phyloP scores from a whole-genome alignment of 352 stramenopile species.

The Phytophthora kernoviae region DNA sequence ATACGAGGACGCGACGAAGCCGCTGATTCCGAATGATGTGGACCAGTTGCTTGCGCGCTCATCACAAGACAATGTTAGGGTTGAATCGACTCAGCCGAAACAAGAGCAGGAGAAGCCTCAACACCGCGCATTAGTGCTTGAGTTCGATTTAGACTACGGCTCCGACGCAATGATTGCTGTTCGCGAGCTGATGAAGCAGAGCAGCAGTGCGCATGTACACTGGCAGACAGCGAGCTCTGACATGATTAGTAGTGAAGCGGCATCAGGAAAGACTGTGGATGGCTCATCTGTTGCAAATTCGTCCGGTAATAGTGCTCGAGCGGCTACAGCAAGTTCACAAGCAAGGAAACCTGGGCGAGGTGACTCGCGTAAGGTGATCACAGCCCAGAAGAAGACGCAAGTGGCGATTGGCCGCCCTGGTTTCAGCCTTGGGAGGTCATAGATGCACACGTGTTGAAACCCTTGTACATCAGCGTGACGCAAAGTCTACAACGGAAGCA shows the following conservation, averaged over 20 bases:
- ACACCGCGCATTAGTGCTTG: conserved; percentile 53
- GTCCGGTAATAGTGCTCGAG: conserved; percentile 1
- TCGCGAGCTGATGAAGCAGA: conserved; percentile 94
- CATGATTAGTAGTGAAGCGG: conserved; percentile 1
- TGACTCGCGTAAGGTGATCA: conserved; percentile 52
- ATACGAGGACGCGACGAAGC: conserved; percentile 90
- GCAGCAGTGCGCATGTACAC: conserved; percentile 80
- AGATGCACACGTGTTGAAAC: conserved; percentile 12
- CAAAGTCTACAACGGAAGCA: not conserved
- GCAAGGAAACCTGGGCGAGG: conserved; percentile 44
- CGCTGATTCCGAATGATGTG: conserved; percentile 91
- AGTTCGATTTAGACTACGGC: conserved; percentile 65
- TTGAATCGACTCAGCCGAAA: conserved; percentile 8
- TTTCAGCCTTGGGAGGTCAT: conserved; percentile 81
- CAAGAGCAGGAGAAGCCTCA: conserved; percentile 11
- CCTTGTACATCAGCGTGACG: not conserved
- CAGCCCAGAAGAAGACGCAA: conserved; percentile 72
- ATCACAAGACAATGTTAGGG: not conserved
- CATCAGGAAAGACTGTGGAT: conserved; percentile 5
- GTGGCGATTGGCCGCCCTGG: conserved; percentile 80
- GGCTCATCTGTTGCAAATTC: conserved; percentile 3
- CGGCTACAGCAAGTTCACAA: conserved; percentile 5
- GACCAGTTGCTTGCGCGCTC: conserved; percentile 45
- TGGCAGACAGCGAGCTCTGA: conserved; percentile 38
- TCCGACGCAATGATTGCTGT: conserved; percentile 94